Evolutionary conservation across 169 alveolate species (phyloP).

Genomic region (Ichthyophthirius multifiliis): DNA sequence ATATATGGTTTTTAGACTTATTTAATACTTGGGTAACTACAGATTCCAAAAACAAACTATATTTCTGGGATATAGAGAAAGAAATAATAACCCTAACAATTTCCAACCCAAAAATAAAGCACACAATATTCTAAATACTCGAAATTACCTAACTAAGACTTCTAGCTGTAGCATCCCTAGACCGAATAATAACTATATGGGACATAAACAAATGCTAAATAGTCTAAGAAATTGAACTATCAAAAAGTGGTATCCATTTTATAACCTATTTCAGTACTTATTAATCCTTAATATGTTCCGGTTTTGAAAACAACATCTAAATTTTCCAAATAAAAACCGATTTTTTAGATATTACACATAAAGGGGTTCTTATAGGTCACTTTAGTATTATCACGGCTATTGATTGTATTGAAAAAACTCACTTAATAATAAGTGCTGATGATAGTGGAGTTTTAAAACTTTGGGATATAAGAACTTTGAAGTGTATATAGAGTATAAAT

Average conservation of each 20-base stretch:
- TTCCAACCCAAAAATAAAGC: neutral
- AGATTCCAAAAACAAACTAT: slow-evolving; percentile 10
- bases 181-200: slow-evolving; percentile 32
- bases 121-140: slow-evolving; percentile 17
- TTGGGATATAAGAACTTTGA: slow-evolving; percentile 43
- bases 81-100: neutral
- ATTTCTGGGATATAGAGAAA: slow-evolving; percentile 30
- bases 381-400: slow-evolving; percentile 28
- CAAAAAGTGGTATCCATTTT: neutral
- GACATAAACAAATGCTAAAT: slow-evolving; percentile 8
- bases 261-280: neutral
- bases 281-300: neutral
- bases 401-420: slow-evolving; percentile 32
- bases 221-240: slow-evolving; percentile 12
- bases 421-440: slow-evolving; percentile 26
- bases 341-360: neutral
- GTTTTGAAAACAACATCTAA: neutral
- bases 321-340: neutral
- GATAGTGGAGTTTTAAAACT: slow-evolving; percentile 23
- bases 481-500: slow-evolving; percentile 27
- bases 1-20: slow-evolving; percentile 42
- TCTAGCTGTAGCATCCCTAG: slow-evolving; percentile 34
- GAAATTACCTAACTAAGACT: slow-evolving; percentile 19
- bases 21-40: slow-evolving; percentile 36
- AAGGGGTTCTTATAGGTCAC: slow-evolving; percentile 16